These are phyloP conservation scores for Odontarrhena argentea DNA, from an alignment of 345 rosid genomes.

Conservation along the genomic window DNA sequence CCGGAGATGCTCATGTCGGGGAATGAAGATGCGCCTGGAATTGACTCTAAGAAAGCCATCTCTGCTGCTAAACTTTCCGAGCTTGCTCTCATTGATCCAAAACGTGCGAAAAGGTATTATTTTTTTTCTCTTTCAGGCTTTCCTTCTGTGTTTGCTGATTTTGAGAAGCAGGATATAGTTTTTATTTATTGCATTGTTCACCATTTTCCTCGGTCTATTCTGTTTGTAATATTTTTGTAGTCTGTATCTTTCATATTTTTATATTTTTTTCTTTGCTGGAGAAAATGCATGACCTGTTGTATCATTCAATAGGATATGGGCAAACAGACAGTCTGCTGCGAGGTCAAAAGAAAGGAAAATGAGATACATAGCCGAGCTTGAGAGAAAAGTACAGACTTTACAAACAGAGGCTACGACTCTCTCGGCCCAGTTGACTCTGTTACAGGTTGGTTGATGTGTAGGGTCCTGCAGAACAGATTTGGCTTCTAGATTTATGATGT, in stretches of 20 bases:
- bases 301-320: slow-evolving; percentile 74
- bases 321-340: slow-evolving; percentile 96
- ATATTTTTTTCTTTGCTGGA: neutral
- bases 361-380: slow-evolving; percentile 93
- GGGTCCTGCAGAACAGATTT: neutral
- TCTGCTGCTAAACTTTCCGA: slow-evolving; percentile 96
- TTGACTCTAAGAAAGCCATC: slow-evolving; percentile 81
- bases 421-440: slow-evolving; percentile 80
- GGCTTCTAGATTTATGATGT: neutral
- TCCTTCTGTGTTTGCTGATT: neutral
- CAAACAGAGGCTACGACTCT: slow-evolving; percentile 88
- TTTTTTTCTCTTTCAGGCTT: neutral
- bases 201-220: neutral
- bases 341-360: slow-evolving; percentile 97
- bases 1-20: slow-evolving; percentile 83
- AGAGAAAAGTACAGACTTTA: slow-evolving; percentile 80
- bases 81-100: slow-evolving; percentile 97
- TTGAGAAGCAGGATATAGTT: neutral
- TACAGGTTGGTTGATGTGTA: slow-evolving; percentile 61
- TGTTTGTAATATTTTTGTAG: neutral
- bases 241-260: neutral
- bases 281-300: slow-evolving; percentile 26
- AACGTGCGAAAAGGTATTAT: slow-evolving; percentile 89
- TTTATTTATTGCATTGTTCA: neutral
- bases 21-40: slow-evolving; percentile 56